Conservation (phyloP, 192 early-diverging fungal genomes). For the Coemansia sp. region DNA sequence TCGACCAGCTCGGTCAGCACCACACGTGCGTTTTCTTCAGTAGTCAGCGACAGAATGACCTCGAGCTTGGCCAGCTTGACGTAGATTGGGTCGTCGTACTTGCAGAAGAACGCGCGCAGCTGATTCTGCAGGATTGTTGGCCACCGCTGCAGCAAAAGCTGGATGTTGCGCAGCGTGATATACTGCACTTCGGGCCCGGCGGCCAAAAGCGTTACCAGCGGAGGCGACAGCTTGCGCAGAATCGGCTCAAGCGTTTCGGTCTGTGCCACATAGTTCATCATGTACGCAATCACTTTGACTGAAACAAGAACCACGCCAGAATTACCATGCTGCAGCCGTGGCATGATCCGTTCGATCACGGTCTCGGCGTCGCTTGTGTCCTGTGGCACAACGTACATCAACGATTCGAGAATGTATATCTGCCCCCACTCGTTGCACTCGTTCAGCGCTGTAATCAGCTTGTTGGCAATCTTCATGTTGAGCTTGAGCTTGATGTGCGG, state of each 20-base stretch:
- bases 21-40: slow-evolving; percentile 77
- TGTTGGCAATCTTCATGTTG: slow-evolving; percentile 83
- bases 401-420: slow-evolving; percentile 88
- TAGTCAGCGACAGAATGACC: slow-evolving; percentile 86
- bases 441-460: slow-evolving; percentile 88
- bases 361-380: slow-evolving; percentile 86
- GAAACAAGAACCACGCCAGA: slow-evolving; percentile 84
- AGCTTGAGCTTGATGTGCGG: slow-evolving; percentile 81
- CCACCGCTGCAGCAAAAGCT: slow-evolving; percentile 86
- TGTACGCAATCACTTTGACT: slow-evolving; percentile 87
- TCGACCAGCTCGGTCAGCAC: slow-evolving; percentile 92
- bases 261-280: slow-evolving; percentile 90
- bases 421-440: slow-evolving; percentile 99
- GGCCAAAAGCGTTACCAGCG: slow-evolving; percentile 89
- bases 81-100: slow-evolving; percentile 99
- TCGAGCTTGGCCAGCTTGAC: slow-evolving; percentile 98
- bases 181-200: slow-evolving; percentile 94
- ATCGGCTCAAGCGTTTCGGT: slow-evolving; percentile 70
- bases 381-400: slow-evolving; percentile 89
- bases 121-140: slow-evolving; percentile 89
- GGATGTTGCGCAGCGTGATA: slow-evolving; percentile 94
- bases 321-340: slow-evolving; percentile 93
- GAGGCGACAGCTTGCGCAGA: slow-evolving; percentile 85
- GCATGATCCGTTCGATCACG: slow-evolving; percentile 83
- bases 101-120: slow-evolving; percentile 99